These are phyloP conservation scores for Claviceps humidiphila DNA, from an alignment of 2,329 filamentous ascomycete genomes.

Conservation along the genomic window DNA sequence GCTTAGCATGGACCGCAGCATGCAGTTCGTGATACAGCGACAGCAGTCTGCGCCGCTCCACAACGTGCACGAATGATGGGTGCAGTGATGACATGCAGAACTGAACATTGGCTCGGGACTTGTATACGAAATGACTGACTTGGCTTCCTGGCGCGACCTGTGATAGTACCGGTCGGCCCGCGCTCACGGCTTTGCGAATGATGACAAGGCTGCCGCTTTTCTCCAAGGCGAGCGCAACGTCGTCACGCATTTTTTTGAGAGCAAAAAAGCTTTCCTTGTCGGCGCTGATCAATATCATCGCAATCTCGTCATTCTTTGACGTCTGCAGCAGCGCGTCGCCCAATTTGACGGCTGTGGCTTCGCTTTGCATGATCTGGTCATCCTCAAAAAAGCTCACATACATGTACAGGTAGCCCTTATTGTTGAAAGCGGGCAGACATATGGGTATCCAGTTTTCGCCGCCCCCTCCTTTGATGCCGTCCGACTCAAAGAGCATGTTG, in stretches of 20 bases:
- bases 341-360: slow-evolving; percentile 33
- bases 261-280: slow-evolving; percentile 91
- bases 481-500: slow-evolving; percentile 97
- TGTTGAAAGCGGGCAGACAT: slow-evolving; percentile 94
- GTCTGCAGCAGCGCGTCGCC: slow-evolving; percentile 38
- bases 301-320: slow-evolving; percentile 60
- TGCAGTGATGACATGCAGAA: slow-evolving; percentile 80
- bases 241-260: slow-evolving; percentile 59
- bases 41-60: slow-evolving; percentile 60
- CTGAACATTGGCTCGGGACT: slow-evolving; percentile 86
- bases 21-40: slow-evolving; percentile 78
- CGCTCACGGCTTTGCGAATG: slow-evolving; percentile 57
- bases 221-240: slow-evolving; percentile 53
- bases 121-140: slow-evolving; percentile 88
- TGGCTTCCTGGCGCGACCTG: slow-evolving; percentile 71
- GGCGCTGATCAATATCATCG: slow-evolving; percentile 81
- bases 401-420: slow-evolving; percentile 93
- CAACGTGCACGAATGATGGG: slow-evolving; percentile 46
- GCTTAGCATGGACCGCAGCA: slow-evolving; percentile 68
- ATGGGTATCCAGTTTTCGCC: slow-evolving; percentile 97
- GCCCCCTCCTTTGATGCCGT: slow-evolving; percentile 74
- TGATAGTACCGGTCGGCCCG: slow-evolving; percentile 56
- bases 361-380: slow-evolving; percentile 14
- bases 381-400: slow-evolving; percentile 88
- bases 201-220: slow-evolving; percentile 62